phyloP scores from a whole-genome alignment of 2,329 filamentous ascomycete genomes.

The Calonectria naviculata region DNA sequence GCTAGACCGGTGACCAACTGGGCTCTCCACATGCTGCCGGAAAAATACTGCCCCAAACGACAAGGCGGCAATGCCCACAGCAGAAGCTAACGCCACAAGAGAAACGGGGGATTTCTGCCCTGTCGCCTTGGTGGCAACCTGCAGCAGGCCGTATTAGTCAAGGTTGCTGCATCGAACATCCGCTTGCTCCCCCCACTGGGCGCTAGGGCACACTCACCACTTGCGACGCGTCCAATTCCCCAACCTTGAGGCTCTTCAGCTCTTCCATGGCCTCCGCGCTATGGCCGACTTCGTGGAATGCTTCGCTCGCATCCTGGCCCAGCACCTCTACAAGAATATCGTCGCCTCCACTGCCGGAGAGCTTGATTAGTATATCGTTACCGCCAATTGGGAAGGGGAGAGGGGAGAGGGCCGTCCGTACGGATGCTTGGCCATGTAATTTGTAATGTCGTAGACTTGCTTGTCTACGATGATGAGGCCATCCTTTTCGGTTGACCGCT shows the following conservation, averaged over 20 bases:
- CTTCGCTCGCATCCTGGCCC: conserved; percentile 17
- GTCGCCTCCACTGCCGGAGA: conserved; percentile 1
- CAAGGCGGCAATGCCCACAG: neutral
- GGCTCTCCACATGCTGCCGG: conserved; percentile 10
- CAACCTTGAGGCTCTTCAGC: conserved; percentile 10
- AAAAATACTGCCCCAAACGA: conserved; percentile 18
- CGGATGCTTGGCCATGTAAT: conserved; percentile 18
- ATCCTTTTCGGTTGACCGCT: neutral
- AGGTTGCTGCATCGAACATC: neutral
- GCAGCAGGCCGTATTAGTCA: neutral
- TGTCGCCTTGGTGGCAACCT: neutral
- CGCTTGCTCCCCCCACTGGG: neutral
- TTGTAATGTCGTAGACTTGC: conserved; percentile 17
- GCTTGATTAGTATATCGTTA: neutral
- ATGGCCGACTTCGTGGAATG: conserved; percentile 20
- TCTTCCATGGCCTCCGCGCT: conserved; percentile 14
- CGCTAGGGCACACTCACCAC: neutral
- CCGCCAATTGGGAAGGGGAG: neutral
- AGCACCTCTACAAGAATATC: conserved; percentile 17
- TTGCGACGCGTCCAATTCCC: conserved; percentile 3
- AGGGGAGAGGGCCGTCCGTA: neutral
- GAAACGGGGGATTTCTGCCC: neutral
- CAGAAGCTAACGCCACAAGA: neutral
- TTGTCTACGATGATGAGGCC: conserved; percentile 20
- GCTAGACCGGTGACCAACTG: neutral